phyloP scores from a whole-genome alignment of 2,329 filamentous ascomycete species.

The Ophiostoma populinum region DNA sequence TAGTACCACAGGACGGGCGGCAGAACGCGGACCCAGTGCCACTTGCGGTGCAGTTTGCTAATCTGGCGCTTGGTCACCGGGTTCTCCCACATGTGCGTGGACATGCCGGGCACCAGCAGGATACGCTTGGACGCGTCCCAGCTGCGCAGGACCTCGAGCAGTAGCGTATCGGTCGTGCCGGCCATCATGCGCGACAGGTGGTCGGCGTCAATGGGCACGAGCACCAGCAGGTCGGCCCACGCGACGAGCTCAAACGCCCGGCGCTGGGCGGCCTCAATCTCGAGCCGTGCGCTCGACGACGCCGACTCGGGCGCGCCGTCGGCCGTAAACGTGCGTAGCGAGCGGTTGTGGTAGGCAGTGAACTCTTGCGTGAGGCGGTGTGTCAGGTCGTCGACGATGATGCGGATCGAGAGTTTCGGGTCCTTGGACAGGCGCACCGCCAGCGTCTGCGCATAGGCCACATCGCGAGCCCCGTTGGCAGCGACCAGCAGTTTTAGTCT shows the following conservation, averaged over 20 bases:
- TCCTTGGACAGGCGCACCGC: slow-evolving; percentile 51
- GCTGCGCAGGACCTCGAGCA: slow-evolving; percentile 64
- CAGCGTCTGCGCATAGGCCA: slow-evolving; percentile 47
- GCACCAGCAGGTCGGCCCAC: slow-evolving; percentile 76
- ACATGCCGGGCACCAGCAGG: slow-evolving; percentile 77
- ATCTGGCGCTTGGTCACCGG: slow-evolving; percentile 78
- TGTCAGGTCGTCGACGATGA: slow-evolving; percentile 48
- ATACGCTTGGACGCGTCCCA: slow-evolving; percentile 82
- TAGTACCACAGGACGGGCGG: slow-evolving; percentile 73
- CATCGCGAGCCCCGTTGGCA: slow-evolving; percentile 46
- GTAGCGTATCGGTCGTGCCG: slow-evolving; percentile 63
- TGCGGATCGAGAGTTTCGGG: slow-evolving; percentile 40
- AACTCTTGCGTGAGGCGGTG: slow-evolving; percentile 45
- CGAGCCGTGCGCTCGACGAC: slow-evolving; percentile 13
- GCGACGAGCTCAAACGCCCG: slow-evolving; percentile 53
- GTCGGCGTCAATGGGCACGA: slow-evolving; percentile 73
- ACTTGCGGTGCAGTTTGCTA: slow-evolving; percentile 64
- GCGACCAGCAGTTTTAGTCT: slow-evolving; percentile 45
- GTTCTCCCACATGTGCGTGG: slow-evolving; percentile 74
- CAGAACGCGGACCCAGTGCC: slow-evolving; percentile 74
- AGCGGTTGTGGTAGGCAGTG: slow-evolving; percentile 39
- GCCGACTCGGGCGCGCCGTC: background rate
- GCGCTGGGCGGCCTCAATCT: slow-evolving; percentile 33
- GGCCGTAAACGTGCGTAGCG: slow-evolving; percentile 15
- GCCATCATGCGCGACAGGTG: slow-evolving; percentile 75